Percentiles rank a stretch among this genome's conserved stretches.
These are phyloP conservation scores for Blastobotrys malaysiensis DNA, from an alignment of 1,139 yeast genomes.

Conservation along the genomic window DNA sequence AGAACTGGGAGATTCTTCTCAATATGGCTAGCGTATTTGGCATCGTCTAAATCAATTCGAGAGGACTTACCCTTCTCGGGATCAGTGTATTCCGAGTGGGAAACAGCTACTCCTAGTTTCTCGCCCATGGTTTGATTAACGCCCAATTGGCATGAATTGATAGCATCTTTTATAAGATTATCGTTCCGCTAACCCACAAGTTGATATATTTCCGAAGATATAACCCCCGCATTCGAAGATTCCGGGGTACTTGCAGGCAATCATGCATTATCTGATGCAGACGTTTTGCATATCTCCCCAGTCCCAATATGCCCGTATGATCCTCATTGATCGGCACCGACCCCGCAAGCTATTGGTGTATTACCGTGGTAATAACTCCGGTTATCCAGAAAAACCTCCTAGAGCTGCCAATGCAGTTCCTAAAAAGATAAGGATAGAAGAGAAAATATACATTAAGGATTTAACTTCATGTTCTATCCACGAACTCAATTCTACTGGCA, in stretches of 20 bases:
- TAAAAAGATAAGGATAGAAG: no score
- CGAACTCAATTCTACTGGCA: no score
- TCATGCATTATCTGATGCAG: neutral
- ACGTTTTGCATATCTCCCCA: neutral
- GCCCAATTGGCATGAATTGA: neutral
- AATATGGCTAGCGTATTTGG: conserved; percentile 19
- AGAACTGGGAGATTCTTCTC: conserved; percentile 42
- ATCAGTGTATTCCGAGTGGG: conserved; percentile 1
- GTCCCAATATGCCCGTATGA: neutral
- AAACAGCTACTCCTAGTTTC: conserved; percentile 1
- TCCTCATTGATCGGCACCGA: neutral
- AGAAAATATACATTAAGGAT: no score
- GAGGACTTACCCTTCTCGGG: conserved; percentile 1
- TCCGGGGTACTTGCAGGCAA: neutral
- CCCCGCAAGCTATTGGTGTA: neutral
- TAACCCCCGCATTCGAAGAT: neutral
- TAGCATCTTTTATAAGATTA: neutral
- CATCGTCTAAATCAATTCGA: neutral
- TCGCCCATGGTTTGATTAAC: neutral
- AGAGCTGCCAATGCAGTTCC: no score
- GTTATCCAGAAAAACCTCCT: no score
- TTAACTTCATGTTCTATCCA: no score
- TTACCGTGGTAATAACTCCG: no score
- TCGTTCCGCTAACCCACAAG: neutral
- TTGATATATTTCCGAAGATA: neutral